Evolutionary conservation across 176 grass and related monocot species (phyloP).

Genomic region (Carex pumila): DNA sequence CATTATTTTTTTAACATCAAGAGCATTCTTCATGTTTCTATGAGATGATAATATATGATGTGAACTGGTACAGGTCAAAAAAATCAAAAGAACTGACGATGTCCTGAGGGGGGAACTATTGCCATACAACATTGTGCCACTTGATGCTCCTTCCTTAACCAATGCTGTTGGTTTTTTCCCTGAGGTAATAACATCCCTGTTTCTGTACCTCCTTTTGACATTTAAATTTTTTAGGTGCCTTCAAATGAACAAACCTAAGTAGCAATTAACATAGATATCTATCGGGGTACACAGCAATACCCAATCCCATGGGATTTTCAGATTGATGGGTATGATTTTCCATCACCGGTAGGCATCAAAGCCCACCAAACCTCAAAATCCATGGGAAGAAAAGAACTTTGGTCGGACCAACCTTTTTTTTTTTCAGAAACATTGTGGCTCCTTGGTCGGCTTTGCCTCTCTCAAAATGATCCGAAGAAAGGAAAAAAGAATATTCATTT

Average conservation of each 20-base stretch:
- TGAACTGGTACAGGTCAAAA: conserved; percentile 50
- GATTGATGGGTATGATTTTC: background rate
- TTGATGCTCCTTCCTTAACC: conserved; percentile 69
- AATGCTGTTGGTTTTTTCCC: conserved; percentile 86
- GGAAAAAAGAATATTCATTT: background rate
- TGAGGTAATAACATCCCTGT: conserved; percentile 38
- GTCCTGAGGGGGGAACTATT: conserved; percentile 65
- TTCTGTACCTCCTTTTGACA: background rate
- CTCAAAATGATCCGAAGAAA: background rate
- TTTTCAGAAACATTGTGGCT: background rate
- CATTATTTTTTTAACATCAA: background rate
- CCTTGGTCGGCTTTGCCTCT: background rate
- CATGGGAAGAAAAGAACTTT: background rate
- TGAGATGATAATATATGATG: background rate
- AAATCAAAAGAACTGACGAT: conserved; percentile 73
- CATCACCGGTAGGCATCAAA: background rate
- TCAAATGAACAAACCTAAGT: background rate
- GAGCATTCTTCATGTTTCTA: background rate
- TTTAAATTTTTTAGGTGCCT: background rate
- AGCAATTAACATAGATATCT: background rate
- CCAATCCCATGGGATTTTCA: background rate
- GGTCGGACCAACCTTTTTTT: background rate
- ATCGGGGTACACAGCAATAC: background rate
- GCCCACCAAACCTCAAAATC: background rate
- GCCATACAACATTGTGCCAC: conserved; percentile 88